Conservation (phyloP, 1,139 yeast genomes). For the Blastobotrys elegans region DNA sequence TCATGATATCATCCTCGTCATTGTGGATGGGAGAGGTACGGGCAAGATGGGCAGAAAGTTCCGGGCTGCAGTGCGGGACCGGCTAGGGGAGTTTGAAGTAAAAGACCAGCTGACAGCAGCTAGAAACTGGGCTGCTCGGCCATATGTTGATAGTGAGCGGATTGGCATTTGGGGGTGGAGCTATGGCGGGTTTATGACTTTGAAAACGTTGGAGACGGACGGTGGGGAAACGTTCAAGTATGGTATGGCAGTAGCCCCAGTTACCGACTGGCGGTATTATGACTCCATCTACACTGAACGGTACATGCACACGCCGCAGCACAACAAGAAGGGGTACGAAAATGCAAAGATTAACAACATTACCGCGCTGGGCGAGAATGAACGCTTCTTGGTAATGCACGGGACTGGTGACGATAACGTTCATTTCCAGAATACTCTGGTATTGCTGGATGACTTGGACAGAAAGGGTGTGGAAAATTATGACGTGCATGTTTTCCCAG, state of each 20-base stretch:
- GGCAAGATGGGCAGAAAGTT: slow-evolving; percentile 82
- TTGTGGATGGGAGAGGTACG: slow-evolving; percentile 93
- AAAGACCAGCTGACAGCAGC: slow-evolving; percentile 70
- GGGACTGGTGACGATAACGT: slow-evolving; percentile 98
- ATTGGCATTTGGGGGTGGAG: slow-evolving; percentile 99
- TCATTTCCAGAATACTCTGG: slow-evolving; percentile 80
- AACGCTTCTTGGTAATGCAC: slow-evolving; percentile 77
- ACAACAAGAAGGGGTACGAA: slow-evolving; percentile 51
- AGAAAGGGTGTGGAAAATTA: slow-evolving; percentile 64
- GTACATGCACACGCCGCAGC: slow-evolving; percentile 67
- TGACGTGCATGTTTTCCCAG: slow-evolving; percentile 89
- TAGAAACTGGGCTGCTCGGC: slow-evolving; percentile 49
- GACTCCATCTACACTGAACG: slow-evolving; percentile 88
- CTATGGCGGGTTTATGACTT: slow-evolving; percentile 76
- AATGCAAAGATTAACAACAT: slow-evolving; percentile 44
- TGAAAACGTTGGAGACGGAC: slow-evolving; percentile 71
- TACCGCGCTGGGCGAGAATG: slow-evolving; percentile 47
- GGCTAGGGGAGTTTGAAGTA: slow-evolving; percentile 85
- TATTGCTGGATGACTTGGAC: slow-evolving; percentile 68
- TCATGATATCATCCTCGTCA: slow-evolving; percentile 67
- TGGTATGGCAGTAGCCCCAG: slow-evolving; percentile 90
- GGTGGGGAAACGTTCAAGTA: slow-evolving; percentile 61
- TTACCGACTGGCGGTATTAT: slow-evolving; percentile 74
- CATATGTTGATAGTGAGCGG: slow-evolving; percentile 52
- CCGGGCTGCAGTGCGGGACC: slow-evolving; percentile 59